Percentiles rank a stretch among this genome's conserved stretches.
These are phyloP conservation scores for Dioszegia aurantiaca DNA, from an alignment of 768 basidiomycete genomes.

Conservation along the genomic window DNA sequence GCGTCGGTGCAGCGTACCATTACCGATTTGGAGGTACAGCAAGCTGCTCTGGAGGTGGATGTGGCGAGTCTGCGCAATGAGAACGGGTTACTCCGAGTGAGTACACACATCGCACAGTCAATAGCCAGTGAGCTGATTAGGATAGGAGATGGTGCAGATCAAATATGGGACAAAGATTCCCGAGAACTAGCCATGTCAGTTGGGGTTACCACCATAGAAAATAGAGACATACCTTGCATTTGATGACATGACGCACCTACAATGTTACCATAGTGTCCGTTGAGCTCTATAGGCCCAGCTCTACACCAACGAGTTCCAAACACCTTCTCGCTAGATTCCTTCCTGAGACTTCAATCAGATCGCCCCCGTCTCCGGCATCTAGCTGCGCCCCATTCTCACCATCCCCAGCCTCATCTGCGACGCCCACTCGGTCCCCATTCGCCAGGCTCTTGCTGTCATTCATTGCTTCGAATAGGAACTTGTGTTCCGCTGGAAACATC, in stretches of 20 bases:
- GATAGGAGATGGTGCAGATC: conserved; percentile 30
- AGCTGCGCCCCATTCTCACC: conserved; percentile 3
- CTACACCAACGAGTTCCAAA: conserved; percentile 40
- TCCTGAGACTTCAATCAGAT: conserved; percentile 43
- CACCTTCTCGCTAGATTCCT: conserved; percentile 37
- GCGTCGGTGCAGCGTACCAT: conserved; percentile 18
- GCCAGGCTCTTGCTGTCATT: background rate
- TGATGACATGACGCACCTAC: conserved; percentile 2
- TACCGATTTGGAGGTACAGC: conserved; percentile 22
- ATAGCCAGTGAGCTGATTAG: background rate
- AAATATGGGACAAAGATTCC: conserved; percentile 20
- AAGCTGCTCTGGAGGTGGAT: conserved; percentile 17
- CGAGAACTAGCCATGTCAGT: background rate
- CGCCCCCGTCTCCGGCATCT: conserved; percentile 39
- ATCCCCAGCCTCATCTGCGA: background rate
- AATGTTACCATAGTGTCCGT: background rate
- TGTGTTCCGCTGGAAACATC: conserved; percentile 54
- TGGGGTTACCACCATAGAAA: background rate
- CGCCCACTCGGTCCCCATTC: conserved; percentile 3
- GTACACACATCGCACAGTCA: background rate
- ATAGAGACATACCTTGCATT: conserved; percentile 4
- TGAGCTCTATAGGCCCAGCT: conserved; percentile 27
- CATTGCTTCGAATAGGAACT: conserved; percentile 26
- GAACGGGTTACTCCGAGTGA: conserved; percentile 31
- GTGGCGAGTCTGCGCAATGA: conserved; percentile 24